These are phyloP conservation scores for Geoglossum cookeanum DNA, from an alignment of 2,329 filamentous ascomycete genomes.

Conservation along the genomic window DNA sequence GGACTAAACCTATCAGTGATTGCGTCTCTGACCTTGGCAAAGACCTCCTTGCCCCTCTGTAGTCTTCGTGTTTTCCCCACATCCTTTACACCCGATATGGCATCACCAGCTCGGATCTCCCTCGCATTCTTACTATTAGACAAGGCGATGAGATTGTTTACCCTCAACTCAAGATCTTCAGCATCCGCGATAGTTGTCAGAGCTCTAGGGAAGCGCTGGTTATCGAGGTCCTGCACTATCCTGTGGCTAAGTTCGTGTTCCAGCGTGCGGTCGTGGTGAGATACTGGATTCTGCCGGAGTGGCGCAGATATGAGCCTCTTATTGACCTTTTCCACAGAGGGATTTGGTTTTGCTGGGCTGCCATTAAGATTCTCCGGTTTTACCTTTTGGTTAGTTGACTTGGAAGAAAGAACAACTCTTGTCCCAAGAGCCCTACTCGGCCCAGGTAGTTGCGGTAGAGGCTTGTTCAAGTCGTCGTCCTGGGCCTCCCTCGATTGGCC, in stretches of 20 bases:
- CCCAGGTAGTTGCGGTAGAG: background rate
- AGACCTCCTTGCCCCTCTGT: conserved; percentile 7
- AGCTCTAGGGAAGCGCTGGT: background rate
- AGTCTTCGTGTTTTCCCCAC: conserved; percentile 2
- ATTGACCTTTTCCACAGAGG: background rate
- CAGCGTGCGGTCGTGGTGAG: background rate
- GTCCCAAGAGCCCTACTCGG: background rate
- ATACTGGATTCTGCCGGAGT: background rate
- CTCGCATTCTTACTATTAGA: conserved; percentile 5
- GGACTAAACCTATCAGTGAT: conserved; percentile 8
- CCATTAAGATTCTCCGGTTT: background rate
- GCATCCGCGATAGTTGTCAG: background rate
- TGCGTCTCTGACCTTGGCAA: conserved; percentile 8
- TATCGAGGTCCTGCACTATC: background rate
- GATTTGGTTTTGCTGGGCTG: background rate
- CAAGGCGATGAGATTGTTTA: background rate
- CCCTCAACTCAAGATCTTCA: background rate
- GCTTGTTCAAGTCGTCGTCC: background rate
- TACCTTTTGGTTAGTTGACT: background rate
- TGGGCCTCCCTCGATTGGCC: background rate
- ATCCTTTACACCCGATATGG: conserved; percentile 3
- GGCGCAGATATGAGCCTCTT: conserved; percentile 1
- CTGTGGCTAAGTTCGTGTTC: background rate
- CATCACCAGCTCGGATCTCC: conserved; percentile 3
- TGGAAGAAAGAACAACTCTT: background rate